Percentiles rank a stretch among this genome's conserved stretches.
phyloP scores from a whole-genome alignment of 2,329 filamentous ascomycete species.

The Sporothrix brunneoviolacea region DNA sequence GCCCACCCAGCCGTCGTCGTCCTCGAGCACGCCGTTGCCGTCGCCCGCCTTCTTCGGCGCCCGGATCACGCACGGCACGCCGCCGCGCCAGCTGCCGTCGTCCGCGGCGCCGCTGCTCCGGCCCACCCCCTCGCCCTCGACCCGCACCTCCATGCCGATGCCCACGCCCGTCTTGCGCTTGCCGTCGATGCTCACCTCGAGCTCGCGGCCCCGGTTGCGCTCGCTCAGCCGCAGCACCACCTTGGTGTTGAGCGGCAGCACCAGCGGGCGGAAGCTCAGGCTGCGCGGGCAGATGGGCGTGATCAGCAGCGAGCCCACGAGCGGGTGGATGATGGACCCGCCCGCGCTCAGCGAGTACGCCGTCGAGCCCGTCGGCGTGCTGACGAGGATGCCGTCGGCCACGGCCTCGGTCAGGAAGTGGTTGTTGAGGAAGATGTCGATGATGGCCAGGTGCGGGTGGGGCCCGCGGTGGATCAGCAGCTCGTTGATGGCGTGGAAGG shows the following conservation, averaged over 20 bases:
- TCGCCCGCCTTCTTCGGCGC: slow-evolving; percentile 40
- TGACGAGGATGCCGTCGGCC: slow-evolving; percentile 90
- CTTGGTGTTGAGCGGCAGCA: slow-evolving; percentile 78
- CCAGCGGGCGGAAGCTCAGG: slow-evolving; percentile 83
- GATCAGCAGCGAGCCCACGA: slow-evolving; percentile 80
- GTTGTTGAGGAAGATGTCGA: slow-evolving; percentile 85
- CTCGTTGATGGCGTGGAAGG: slow-evolving; percentile 79
- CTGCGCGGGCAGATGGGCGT: slow-evolving; percentile 93
- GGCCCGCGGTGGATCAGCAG: slow-evolving; percentile 87
- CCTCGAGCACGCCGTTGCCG: slow-evolving; percentile 39
- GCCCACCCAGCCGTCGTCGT: slow-evolving; percentile 93
- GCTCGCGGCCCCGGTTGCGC: slow-evolving; percentile 67
- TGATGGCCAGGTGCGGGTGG: slow-evolving; percentile 82
- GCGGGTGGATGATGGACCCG: slow-evolving; percentile 87
- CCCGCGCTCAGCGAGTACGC: slow-evolving; percentile 92
- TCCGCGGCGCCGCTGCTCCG: no score
- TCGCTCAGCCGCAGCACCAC: slow-evolving; percentile 76
- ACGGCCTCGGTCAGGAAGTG: slow-evolving; percentile 89
- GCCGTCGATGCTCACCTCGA: slow-evolving; percentile 76
- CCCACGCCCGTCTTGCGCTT: slow-evolving; percentile 60
- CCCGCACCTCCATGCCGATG: slow-evolving; percentile 76
- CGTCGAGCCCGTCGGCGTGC: slow-evolving; percentile 89
- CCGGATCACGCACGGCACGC: slow-evolving; percentile 86
- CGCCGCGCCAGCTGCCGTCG: slow-evolving; percentile 56
- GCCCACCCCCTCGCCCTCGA: slow-evolving; percentile 77